Evolutionary conservation across 176 grass and related monocot genomes (phyloP).

Genomic region (Oryza brachyantha): DNA sequence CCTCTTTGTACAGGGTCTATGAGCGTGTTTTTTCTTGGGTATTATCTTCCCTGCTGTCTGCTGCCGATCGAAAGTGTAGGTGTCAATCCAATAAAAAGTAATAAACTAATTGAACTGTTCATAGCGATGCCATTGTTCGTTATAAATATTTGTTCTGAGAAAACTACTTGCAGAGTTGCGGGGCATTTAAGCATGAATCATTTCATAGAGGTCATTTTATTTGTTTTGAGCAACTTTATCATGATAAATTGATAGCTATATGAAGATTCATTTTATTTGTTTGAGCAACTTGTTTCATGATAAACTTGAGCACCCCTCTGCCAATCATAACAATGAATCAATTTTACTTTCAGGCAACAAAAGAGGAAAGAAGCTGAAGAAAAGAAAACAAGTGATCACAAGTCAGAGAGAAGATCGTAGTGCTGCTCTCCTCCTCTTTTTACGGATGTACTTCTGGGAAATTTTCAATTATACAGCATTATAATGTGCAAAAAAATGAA

Average conservation of each 20-base stretch:
- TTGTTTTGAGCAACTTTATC: too few relatives aligned
- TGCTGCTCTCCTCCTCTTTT: background rate
- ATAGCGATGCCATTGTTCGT: background rate
- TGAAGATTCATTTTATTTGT: background rate
- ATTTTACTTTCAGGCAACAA: slow-evolving; percentile 73
- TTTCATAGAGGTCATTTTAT: too few relatives aligned
- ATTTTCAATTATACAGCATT: background rate
- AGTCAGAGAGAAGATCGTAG: slow-evolving; percentile 73
- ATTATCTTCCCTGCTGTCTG: background rate
- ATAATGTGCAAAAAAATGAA: slow-evolving; percentile 10
- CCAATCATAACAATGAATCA: background rate
- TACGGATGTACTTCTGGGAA: background rate
- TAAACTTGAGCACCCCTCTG: background rate
- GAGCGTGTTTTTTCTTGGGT: background rate
- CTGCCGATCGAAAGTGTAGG: background rate
- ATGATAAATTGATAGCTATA: too few relatives aligned
- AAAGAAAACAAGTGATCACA: slow-evolving; percentile 60
- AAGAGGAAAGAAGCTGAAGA: slow-evolving; percentile 84
- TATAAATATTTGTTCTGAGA: background rate
- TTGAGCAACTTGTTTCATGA: background rate
- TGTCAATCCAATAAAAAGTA: background rate
- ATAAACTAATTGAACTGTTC: background rate
- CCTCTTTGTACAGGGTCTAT: background rate
- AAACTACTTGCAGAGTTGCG: background rate
- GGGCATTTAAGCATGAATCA: too few relatives aligned